Evolutionary conservation across 2,329 filamentous ascomycete genomes (phyloP), one percentile per base, ranked within the genome.

Genomic region (Penicillium olsonii): DNA sequence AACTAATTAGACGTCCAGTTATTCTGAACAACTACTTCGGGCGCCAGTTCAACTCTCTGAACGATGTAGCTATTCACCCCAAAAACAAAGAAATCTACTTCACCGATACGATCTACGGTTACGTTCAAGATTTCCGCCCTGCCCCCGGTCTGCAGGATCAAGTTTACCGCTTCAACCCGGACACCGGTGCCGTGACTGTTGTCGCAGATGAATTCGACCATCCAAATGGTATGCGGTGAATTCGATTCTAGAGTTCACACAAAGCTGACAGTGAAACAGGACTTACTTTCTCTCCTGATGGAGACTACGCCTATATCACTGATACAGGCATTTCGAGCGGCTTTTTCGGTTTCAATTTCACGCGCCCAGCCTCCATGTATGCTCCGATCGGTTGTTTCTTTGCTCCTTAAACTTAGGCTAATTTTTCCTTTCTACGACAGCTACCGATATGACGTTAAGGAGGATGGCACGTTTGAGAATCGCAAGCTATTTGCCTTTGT

Each of bases 11-110:
- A 3, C 12, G 8, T 3, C 8, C 27, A 59, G 56, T 56, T 5
- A 49, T 59, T 10, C 37, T 59, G 26, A 59, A 59, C 41, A 59
- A 59, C 39, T 59, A 52, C 45, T 59, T 58, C 33, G 57, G 57
- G 26, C 53, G 55, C 5, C 55, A 57, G 29, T 59, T 59, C 24
- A 59, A 57, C 31, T 58, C 57, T 5, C 15, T 59, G 14, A 58
- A 59, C 14, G 55, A 59, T 43, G 46, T 59, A 1, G 48, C 47
- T 5, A 51, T 59, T 9, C 57, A 59, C 20, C 55, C 57, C 0
- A 39, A 45, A n/a, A 56, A 45, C 22, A 57, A 55, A 24, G 55
- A 57, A 9, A 45, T 59, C 22, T 59, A 56, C 35, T 59, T 59
- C 31, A 59, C 57, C 12, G 57, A 59, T 33, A 52, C 54, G 0